Base-by-base conservation (phyloP, 139 green algal genomes). In the Micractinium sp. region DNA sequence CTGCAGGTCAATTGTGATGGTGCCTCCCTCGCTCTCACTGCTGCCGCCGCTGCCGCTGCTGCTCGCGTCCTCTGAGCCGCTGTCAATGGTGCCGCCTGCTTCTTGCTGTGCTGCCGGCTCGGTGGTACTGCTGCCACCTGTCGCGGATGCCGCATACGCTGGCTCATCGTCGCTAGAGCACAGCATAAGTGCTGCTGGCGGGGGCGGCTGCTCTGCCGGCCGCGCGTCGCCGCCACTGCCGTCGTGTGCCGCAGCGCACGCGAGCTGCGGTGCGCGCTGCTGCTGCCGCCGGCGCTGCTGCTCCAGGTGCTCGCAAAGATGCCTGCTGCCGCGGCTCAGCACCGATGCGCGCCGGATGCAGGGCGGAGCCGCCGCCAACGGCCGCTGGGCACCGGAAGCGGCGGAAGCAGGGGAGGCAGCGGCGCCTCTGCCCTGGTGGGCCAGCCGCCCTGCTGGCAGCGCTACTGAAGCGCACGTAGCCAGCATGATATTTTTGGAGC, bases 1-100 rank as follows among this genome's bases (percentile, higher is more conserved):
- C 74, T 92, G 69, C 56, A 92, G 47, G 78, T 92, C 90, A 9
- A 92, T 92, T 4, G 9, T 77, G 31, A 86, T 82, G 2, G 38
- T 39, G 27, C 66, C 41, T 0, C 69, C 78, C 0, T 77, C 74
- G 29, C 61, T 38, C 5, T n/a, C 29, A 75, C 85, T 76, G 85
- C 73, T 41, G 35, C 23, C 29, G 33, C 20, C 19, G 85, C 74
- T 77, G 85, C 85, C 38, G 85, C 33, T 31, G 41, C 73, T 80
- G 67, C 76, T 69, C 41, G 41, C 79, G 67, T 20, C 73, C 31
- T 27, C 33, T 23, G 73, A 16, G 14, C 63, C 35, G 56, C 63
- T 66, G 63, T 22, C 23, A 47, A 31, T 66, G 81, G 20, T 35
- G 13, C 22, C 25, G 39, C 77, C 77, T 36, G 36, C 16, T 29